Evolutionary conservation across 257 asterid genomes (phyloP), one percentile per base, ranked within the genome.

Genomic region (Solanum okadae): DNA sequence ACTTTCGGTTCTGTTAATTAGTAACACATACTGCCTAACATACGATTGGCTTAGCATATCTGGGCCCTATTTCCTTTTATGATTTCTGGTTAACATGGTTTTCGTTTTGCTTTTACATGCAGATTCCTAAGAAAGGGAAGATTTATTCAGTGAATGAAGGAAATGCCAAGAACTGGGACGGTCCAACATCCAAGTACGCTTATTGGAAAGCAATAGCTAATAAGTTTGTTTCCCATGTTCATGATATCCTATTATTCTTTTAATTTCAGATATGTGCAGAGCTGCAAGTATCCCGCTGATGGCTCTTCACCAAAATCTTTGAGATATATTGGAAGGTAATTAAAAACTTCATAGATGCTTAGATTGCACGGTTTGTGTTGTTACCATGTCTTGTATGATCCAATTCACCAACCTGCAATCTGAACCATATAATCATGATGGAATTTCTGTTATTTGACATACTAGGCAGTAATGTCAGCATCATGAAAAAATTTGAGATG

Each of bases 131-230:
- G 91, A 94, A 93, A 89, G 99, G 99, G 86, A 97, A 94, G 85
- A 97, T 94, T 68, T 96, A 97, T 88, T 97, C 99, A 23, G 99
- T 97, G 49, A 97, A 96, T 65, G 99, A 97, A 93, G 99, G 99
- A 49, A 97, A 97, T 88, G 96, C 99, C 78, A 95, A 92, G 93
- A 95, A 97, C 90, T 97, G 99, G 98, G 99, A 97, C 77, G 92
- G 88, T 81, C 96, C 99, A 23, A 97, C 99, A 5, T 89, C 98
- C 23, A 94, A 94, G 99, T 97, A 93, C 37, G 93, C 88, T 37
- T 86, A 33, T 13, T 40, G 86, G 61, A 49, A 52, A 46, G 27
- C 71, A 59, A 83, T 44, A 71, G 15, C 23, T 40, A 27, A n/a
- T 31, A 18, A 68, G 34, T 46, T 18, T 31, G 10, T 34, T 89